phyloP scores from a whole-genome alignment of 495 filamentous ascomycete genomes.

The Penicillium robsamsonii region DNA sequence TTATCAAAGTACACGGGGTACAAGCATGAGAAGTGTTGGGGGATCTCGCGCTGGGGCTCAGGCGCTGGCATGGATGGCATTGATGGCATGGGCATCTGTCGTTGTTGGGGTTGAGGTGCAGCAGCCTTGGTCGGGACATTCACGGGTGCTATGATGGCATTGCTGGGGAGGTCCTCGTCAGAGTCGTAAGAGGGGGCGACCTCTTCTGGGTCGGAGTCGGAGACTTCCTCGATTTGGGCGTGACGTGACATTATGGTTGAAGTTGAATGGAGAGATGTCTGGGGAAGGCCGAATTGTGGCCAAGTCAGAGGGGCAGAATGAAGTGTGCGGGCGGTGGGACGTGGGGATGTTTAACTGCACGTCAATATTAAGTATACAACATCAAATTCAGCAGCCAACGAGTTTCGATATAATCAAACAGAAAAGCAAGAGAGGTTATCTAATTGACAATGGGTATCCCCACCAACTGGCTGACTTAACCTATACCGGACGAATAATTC shows the following conservation, averaged over 20 bases:
- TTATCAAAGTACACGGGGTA: slow-evolving; percentile 95
- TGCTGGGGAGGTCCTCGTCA: slow-evolving; percentile 31
- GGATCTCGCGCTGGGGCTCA: slow-evolving; percentile 52
- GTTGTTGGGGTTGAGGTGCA: slow-evolving; percentile 10
- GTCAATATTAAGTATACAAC: background rate
- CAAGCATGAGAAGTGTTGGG: slow-evolving; percentile 78
- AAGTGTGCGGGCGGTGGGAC: slow-evolving; percentile 18
- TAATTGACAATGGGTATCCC: too few relatives aligned
- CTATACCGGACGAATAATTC: too few relatives aligned
- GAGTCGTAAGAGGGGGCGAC: slow-evolving; percentile 74
- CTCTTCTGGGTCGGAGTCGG: slow-evolving; percentile 70
- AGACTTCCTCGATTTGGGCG: slow-evolving; percentile 85
- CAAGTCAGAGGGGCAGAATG: slow-evolving; percentile 15
- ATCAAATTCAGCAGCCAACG: too few relatives aligned
- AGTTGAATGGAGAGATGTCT: slow-evolving; percentile 2
- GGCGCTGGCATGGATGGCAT: slow-evolving; percentile 26
- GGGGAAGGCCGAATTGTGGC: slow-evolving; percentile 19
- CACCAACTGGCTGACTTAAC: too few relatives aligned
- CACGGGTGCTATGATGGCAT: slow-evolving; percentile 42
- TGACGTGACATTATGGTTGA: slow-evolving; percentile 66
- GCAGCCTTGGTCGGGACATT: slow-evolving; percentile 26
- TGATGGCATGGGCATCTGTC: slow-evolving; percentile 39
- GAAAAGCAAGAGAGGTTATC: too few relatives aligned
- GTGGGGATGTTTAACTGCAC: background rate
- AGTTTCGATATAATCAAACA: too few relatives aligned